Conservation (phyloP, 2,329 filamentous ascomycete species). For the Clonostachys chloroleuca region DNA sequence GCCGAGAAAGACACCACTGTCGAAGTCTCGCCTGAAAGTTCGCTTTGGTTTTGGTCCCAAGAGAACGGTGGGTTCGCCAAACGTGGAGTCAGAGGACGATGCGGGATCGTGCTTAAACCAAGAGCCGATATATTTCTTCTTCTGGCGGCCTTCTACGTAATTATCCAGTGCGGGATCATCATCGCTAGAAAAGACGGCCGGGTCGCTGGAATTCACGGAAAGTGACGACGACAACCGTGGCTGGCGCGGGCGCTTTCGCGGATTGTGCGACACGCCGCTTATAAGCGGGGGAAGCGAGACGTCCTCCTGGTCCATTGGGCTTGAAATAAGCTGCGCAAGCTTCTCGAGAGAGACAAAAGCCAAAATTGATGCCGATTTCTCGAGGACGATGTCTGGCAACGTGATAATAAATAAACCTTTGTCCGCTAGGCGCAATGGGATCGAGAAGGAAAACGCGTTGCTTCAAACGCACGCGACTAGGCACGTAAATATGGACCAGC, state of each 20-base stretch:
- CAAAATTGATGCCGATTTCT: too few species aligned
- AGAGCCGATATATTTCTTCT: constrained; percentile 62
- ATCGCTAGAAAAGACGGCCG: constrained; percentile 67
- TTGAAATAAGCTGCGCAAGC: too few species aligned
- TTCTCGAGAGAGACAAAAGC: too few species aligned
- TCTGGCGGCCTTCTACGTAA: constrained; percentile 50
- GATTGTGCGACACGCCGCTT: constrained; percentile 25
- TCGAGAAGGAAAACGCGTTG: not conserved
- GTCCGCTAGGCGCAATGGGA: too few species aligned
- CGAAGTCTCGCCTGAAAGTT: constrained; percentile 52
- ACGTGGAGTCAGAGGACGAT: constrained; percentile 43
- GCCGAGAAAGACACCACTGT: constrained; percentile 67
- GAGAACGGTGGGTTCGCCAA: constrained; percentile 25
- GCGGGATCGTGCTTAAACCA: constrained; percentile 64
- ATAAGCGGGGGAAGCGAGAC: too few species aligned
- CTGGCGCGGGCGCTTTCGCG: constrained; percentile 30
- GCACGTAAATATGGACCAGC: not conserved
- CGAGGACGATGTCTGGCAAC: too few species aligned
- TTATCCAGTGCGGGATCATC: constrained; percentile 65
- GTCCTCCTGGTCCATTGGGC: too few species aligned
- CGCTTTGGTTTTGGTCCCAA: constrained; percentile 36
- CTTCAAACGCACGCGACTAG: not conserved
- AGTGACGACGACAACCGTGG: constrained; percentile 14
- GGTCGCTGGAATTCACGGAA: constrained; percentile 60
- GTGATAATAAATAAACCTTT: too few species aligned